Evolutionary conservation across 2,329 filamentous ascomycete genomes (phyloP).

Genomic region (Penicillium hordei): DNA sequence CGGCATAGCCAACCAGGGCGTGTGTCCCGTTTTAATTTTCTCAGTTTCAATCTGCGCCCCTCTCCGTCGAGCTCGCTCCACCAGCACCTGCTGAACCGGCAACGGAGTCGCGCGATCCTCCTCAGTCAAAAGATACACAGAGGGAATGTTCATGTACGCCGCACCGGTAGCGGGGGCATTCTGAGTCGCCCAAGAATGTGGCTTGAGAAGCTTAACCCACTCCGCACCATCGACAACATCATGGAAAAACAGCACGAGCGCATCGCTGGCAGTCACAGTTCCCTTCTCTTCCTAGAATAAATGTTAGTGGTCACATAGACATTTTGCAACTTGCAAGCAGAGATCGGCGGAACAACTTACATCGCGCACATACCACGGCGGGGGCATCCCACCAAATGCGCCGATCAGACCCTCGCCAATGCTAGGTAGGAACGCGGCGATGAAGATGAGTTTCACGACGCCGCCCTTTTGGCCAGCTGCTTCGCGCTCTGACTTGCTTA

Average conservation of each 20-base stretch:
- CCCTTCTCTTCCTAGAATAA: constrained; percentile 19
- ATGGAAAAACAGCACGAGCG: constrained; percentile 32
- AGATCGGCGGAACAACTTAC: constrained; percentile 20
- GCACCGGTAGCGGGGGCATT: constrained; percentile 27
- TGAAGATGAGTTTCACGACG: constrained; percentile 35
- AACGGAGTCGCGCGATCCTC: constrained; percentile 33
- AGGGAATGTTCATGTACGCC: constrained; percentile 28
- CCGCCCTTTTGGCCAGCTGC: constrained; percentile 32
- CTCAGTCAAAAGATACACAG: constrained; percentile 32
- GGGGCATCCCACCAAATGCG: constrained; percentile 29
- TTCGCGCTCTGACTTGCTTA: constrained; percentile 32
- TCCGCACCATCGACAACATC: constrained; percentile 31
- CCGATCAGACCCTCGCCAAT: constrained; percentile 33
- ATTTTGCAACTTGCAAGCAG: background rate
- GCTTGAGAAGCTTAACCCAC: constrained; percentile 31
- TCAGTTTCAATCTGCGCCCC: constrained; percentile 33
- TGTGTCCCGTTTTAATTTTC: constrained; percentile 29
- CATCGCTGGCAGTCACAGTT: constrained; percentile 28
- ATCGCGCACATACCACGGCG: constrained; percentile 33
- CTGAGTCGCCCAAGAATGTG: constrained; percentile 34
- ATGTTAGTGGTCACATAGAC: background rate
- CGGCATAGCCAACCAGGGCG: constrained; percentile 32
- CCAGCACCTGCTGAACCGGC: constrained; percentile 33
- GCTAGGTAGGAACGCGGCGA: constrained; percentile 37
- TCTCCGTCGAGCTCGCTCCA: constrained; percentile 29